Percentiles rank a stretch among this genome's conserved stretches.
phyloP scores from a whole-genome alignment of 1,139 yeast genomes.

The Groenewaldozyma sp. region DNA sequence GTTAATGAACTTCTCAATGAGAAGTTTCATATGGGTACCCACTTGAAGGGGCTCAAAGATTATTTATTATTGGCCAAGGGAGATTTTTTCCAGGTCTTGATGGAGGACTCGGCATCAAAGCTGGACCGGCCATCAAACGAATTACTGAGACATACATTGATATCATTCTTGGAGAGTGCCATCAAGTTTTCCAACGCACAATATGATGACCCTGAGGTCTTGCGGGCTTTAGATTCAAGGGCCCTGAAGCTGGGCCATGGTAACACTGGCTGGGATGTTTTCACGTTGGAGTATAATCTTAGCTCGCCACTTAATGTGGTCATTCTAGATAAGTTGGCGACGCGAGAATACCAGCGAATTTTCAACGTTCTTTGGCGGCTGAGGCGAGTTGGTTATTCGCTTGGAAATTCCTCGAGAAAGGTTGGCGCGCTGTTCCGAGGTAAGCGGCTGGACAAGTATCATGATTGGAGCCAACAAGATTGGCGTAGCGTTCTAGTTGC shows the following conservation, averaged over 20 bases:
- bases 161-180: slow-evolving; percentile 58
- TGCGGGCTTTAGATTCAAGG: slow-evolving; percentile 71
- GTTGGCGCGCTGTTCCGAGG: slow-evolving; percentile 23
- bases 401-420: slow-evolving; percentile 41
- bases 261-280: slow-evolving; percentile 73
- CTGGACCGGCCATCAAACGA: slow-evolving; percentile 55
- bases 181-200: slow-evolving; percentile 55
- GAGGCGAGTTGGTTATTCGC: slow-evolving; percentile 48
- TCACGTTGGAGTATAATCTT: slow-evolving; percentile 74
- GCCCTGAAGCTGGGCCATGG: slow-evolving; percentile 63
- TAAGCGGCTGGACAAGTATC: slow-evolving; percentile 7
- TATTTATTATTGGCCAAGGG: slow-evolving; percentile 65
- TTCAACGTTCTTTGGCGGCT: slow-evolving; percentile 83
- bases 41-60: slow-evolving; percentile 52
- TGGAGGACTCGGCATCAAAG: slow-evolving; percentile 45
- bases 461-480: slow-evolving; percentile 26
- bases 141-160: slow-evolving; percentile 57
- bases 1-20: slow-evolving; percentile 44
- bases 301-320: slow-evolving; percentile 41
- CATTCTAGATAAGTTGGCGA: slow-evolving; percentile 30
- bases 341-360: slow-evolving; percentile 61
- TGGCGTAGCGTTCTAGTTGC: slow-evolving; percentile 7
- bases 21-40: slow-evolving; percentile 44
- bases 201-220: slow-evolving; percentile 33
- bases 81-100: slow-evolving; percentile 63